A percentile compares a stretch with the other conserved stretches of the same genome.
Conservation (phyloP, 2,329 filamentous ascomycete species). For the Pseudogymnoascus sp. region DNA sequence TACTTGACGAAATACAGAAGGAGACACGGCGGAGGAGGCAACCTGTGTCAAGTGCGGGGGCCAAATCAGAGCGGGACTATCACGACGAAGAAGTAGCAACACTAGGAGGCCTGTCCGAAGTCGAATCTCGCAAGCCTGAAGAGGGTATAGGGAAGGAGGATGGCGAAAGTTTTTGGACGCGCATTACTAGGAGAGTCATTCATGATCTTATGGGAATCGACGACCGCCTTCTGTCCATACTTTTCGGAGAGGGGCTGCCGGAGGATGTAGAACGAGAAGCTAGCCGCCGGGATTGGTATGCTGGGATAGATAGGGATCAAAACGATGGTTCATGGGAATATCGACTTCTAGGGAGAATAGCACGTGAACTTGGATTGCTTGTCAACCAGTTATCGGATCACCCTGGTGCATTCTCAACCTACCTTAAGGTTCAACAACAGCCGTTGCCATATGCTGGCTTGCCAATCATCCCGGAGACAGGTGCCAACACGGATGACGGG, state of each 20-base stretch:
- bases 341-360: conserved; percentile 73
- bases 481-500: conserved; percentile 27
- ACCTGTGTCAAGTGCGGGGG: conserved; percentile 45
- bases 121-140: background rate
- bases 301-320: conserved; percentile 18
- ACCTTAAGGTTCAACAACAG: conserved; percentile 55
- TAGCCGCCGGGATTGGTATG: conserved; percentile 31
- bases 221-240: conserved; percentile 71
- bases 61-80: conserved; percentile 24
- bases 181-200: conserved; percentile 78
- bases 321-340: conserved; percentile 56
- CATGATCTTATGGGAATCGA: conserved; percentile 87
- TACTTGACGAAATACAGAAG: conserved; percentile 82
- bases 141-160: conserved; percentile 25
- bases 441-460: conserved; percentile 72
- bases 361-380: conserved; percentile 75
- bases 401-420: conserved; percentile 82
- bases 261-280: conserved; percentile 22
- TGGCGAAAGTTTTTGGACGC: conserved; percentile 65
- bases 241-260: conserved; percentile 74
- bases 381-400: conserved; percentile 79
- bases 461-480: conserved; percentile 51
- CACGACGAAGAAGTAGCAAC: conserved; percentile 27
- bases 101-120: conserved; percentile 19
- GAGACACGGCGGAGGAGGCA: conserved; percentile 67